Evolutionary conservation across 2,329 filamentous ascomycete genomes (phyloP), one percentile per base, ranked within the genome.

Genomic region (Aureobasidium vineae): DNA sequence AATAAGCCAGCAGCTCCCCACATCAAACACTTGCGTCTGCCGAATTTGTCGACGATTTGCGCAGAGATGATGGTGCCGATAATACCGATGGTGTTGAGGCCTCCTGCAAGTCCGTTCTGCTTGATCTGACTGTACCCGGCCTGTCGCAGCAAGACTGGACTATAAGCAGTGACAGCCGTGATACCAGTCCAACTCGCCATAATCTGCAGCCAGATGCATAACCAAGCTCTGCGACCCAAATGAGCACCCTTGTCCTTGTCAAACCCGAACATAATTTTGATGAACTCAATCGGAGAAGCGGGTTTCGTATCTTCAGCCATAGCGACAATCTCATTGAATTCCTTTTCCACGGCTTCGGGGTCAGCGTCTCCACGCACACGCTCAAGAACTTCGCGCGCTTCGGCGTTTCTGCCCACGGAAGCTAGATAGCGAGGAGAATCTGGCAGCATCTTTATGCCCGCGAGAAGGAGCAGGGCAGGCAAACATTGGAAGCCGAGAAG

Each of bases 11-110:
- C 71, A 3, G 79, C 72, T 40, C 79, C 79, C 16, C 73, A 72
- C 70, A 81, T 79, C 26, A 82, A 68, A 68, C 79, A 81, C 10
- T 63, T 69, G 26, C 77, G 73, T 6, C 82, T 78, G 23, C 83
- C 82, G 7, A 84, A 71, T 1, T 78, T 77, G 70, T 85, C 83
- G 38, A 85, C 78, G 13, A 84, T 80, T 57, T 82, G 79, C 2
- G 82, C 80, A 63, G 79, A 81, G 66, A 83, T 81, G 41, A 83
- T 79, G 2, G 82, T 85, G 1, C 81, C 82, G 2, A 83, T 68
- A 31, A 84, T 81, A 15, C 82, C 82, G 57, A 84, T 76, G 0
- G 81, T 84, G 71, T 84, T 85, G 19, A 83, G 72, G 6, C 81
- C 79, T 6, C 83, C 83, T 1, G 82, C 79, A 11, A 85, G 78